Conservation (phyloP, 345 rosid species). For the Garcia nutans region DNA sequence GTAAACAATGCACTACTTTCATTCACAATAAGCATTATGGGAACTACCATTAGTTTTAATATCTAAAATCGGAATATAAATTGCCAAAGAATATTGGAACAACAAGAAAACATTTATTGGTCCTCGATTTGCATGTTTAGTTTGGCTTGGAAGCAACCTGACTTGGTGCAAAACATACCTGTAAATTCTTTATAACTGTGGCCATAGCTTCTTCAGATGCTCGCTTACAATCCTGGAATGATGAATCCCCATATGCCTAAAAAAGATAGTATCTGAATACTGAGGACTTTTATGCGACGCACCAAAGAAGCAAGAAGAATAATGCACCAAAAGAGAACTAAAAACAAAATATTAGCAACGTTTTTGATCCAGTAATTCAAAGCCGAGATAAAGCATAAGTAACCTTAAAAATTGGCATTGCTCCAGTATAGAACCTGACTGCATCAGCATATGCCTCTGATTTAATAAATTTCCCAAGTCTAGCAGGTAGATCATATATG, state of each 20-base stretch:
- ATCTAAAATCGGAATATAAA: not conserved
- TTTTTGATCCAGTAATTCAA: not conserved
- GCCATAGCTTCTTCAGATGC: constrained; percentile 94
- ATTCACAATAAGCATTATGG: not conserved
- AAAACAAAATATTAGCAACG: not conserved
- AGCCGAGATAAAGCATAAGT: not conserved
- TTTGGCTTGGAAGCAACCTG: not conserved
- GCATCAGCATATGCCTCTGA: constrained; percentile 95
- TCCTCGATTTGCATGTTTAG: not conserved
- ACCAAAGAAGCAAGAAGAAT: constrained; percentile 1
- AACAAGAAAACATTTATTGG: not conserved
- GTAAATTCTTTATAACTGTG: constrained; percentile 64
- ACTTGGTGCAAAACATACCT: constrained; percentile 46
- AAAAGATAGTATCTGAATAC: constrained; percentile 16
- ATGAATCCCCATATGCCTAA: constrained; percentile 93
- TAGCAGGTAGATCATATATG: constrained; percentile 97
- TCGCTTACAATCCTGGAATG: constrained; percentile 93
- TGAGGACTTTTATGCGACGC: constrained; percentile 16
- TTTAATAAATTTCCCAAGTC: constrained; percentile 90
- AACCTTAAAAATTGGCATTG: constrained; percentile 98
- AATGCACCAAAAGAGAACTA: not conserved
- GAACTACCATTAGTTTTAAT: not conserved
- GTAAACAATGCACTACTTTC: not conserved
- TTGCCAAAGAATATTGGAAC: not conserved
- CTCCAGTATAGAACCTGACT: constrained; percentile 90